phyloP scores from a whole-genome alignment of 805 yeast species.

The Hyphopichia homilentoma region DNA sequence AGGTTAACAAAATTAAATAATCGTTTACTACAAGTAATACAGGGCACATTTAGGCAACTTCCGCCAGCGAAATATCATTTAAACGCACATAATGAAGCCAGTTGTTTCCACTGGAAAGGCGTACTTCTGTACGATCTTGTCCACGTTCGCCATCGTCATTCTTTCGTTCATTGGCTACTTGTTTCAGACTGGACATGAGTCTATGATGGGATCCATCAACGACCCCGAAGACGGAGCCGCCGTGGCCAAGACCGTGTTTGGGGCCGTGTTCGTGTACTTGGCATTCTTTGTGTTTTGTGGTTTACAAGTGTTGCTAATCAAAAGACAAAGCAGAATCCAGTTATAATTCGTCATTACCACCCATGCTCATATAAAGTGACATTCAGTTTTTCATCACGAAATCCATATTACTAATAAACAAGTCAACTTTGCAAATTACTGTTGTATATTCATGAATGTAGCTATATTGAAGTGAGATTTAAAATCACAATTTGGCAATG shows the following conservation, averaged over 20 bases:
- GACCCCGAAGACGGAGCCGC: constrained; percentile 94
- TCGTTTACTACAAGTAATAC: too few relatives aligned
- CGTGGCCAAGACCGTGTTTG: constrained; percentile 86
- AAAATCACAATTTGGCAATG: constrained; percentile 48
- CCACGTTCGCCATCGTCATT: constrained; percentile 89
- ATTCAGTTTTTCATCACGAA: too few relatives aligned
- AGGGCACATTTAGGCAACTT: too few relatives aligned
- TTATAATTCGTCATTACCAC: too few relatives aligned
- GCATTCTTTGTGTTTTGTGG: constrained; percentile 88
- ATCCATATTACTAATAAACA: too few relatives aligned
- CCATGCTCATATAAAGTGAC: too few relatives aligned
- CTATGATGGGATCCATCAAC: constrained; percentile 85
- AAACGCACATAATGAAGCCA: constrained; percentile 36
- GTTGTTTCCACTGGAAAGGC: constrained; percentile 69
- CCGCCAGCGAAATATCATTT: too few relatives aligned
- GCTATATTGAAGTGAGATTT: too few relatives aligned
- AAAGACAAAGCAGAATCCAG: constrained; percentile 63
- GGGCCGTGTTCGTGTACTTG: constrained; percentile 82
- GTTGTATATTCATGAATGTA: too few relatives aligned
- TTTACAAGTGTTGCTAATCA: constrained; percentile 65
- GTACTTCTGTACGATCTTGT: constrained; percentile 90
- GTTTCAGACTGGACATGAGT: constrained; percentile 77
- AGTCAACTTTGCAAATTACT: too few relatives aligned
- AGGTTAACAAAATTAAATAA: too few relatives aligned
- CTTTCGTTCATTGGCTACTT: constrained; percentile 79